Evolutionary conservation across 2,329 filamentous ascomycete species (phyloP), one percentile per base, ranked within the genome.

Genomic region (Aureobasidium sp.): DNA sequence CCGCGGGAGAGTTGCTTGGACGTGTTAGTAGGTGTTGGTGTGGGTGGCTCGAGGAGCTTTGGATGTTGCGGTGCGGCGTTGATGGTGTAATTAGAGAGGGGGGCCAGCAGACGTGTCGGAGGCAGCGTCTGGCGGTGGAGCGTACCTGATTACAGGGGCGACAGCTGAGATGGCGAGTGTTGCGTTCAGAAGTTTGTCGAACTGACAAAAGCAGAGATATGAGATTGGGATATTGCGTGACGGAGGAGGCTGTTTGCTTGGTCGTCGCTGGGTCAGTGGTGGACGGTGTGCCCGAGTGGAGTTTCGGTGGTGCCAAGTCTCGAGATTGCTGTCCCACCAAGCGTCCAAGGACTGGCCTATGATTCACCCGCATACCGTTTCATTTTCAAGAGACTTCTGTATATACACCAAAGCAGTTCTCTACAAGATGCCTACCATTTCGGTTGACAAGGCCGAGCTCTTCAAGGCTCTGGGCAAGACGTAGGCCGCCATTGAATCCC

Each of bases 381-480:
- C 31, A 14, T 5, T 29, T 27, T 24, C 29, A 17, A n/a, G 14
- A 42, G 24, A 54, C 19, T 29, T 27, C 17, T 42, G 17, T 29
- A 63, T 50, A 61, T n/a, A 19, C 39, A 45, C 53, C n/a, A 19
- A 11, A 45, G 40, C 37, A n/a, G 0, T 19, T 17, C 27, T 15
- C 44, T 24, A 73, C 76, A 85, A 75, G 64, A 97, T 97, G 94
- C 94, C 94, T 78, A 99, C 94, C 74, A 97, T 99, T 70, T 83
- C 88, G 69, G 92, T 97, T 70, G 90, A 97, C 81, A 99, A 97
- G 81, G 92, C 91, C 71, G 90, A 88, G 73, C 90, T 99, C 73
- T 97, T 89, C 82, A 87, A 95, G 79, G 91, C 90, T 74, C 84
- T 99, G 64, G 93, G 91, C 72, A 87, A 87, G 78, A 87, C 94